Percentiles rank a stretch among this genome's conserved stretches.
These are phyloP conservation scores for Pilatotrama ljubarskyi DNA, from an alignment of 768 basidiomycete genomes.

Conservation along the genomic window DNA sequence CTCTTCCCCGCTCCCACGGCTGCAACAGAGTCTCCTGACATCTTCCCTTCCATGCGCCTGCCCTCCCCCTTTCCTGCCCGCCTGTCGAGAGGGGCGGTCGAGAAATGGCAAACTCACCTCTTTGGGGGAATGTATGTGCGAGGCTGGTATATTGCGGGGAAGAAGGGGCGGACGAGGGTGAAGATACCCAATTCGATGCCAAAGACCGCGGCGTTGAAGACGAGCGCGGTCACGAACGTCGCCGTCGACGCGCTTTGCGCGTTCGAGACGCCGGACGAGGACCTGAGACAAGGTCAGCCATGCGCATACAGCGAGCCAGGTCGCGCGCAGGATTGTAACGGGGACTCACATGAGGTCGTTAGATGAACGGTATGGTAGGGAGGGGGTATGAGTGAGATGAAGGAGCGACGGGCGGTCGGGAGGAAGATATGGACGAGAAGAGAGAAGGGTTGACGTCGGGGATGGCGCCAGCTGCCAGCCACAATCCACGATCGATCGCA, in stretches of 20 bases:
- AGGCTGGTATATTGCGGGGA: slow-evolving; percentile 89
- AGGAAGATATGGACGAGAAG: background rate
- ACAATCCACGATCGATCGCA: slow-evolving; percentile 19
- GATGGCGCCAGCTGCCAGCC: slow-evolving; percentile 17
- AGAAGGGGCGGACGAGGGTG: slow-evolving; percentile 80
- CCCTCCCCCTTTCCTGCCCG: background rate
- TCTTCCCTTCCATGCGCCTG: too few relatives aligned
- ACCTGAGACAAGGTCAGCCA: background rate
- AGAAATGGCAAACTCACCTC: slow-evolving; percentile 33
- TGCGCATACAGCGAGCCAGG: background rate
- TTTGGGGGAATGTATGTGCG: slow-evolving; percentile 63
- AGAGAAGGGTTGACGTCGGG: slow-evolving; percentile 18
- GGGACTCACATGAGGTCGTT: slow-evolving; percentile 17
- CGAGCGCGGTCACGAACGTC: slow-evolving; percentile 83
- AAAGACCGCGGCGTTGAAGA: slow-evolving; percentile 78
- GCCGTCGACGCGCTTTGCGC: slow-evolving; percentile 66
- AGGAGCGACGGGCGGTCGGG: slow-evolving; percentile 1
- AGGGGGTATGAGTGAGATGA: slow-evolving; percentile 3
- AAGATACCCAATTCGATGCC: slow-evolving; percentile 71
- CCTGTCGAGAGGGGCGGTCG: background rate
- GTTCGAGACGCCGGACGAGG: slow-evolving; percentile 18
- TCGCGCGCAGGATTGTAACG: too few relatives aligned
- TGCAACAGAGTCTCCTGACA: too few relatives aligned
- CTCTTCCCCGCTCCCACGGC: background rate
- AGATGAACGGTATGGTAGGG: background rate